phyloP scores from a whole-genome alignment of 345 rosid genomes.

The Populus ilicifolia region DNA sequence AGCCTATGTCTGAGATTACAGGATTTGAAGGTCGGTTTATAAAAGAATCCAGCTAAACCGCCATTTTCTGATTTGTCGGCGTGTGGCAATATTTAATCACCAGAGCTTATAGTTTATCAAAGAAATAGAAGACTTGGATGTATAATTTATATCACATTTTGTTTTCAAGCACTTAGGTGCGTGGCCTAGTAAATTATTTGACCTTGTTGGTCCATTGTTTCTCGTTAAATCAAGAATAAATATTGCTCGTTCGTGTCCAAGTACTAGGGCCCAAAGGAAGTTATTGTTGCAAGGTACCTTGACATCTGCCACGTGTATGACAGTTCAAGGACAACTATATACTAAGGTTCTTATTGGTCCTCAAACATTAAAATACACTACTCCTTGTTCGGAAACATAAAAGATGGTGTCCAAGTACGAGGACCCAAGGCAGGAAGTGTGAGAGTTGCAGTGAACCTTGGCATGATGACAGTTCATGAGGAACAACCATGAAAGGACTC shows the following conservation, averaged over 20 bases:
- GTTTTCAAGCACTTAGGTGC: background rate
- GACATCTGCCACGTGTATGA: constrained; percentile 40
- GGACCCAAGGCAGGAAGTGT: background rate
- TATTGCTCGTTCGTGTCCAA: constrained; percentile 9
- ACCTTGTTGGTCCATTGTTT: constrained; percentile 19
- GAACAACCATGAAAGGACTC: constrained; percentile 16
- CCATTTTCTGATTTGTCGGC: constrained; percentile 51
- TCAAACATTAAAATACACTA: background rate
- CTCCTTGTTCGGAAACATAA: background rate
- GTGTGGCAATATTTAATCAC: constrained; percentile 9
- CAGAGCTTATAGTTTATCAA: background rate
- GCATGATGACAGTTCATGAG: constrained; percentile 23
- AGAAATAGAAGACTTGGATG: background rate
- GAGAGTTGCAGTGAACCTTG: constrained; percentile 14
- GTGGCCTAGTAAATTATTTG: constrained; percentile 24
- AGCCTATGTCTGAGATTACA: constrained; percentile 16
- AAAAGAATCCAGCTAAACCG: constrained; percentile 35
- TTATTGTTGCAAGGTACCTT: constrained; percentile 6
- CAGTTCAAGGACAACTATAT: constrained; percentile 32
- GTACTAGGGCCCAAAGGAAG: constrained; percentile 20
- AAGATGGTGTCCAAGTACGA: constrained; percentile 10
- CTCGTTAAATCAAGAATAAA: background rate
- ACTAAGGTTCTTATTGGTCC: background rate
- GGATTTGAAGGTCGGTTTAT: constrained; percentile 36
- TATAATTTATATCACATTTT: constrained; percentile 5